A percentile compares a stretch with the other conserved stretches of the same genome.
Conservation (phyloP, 2,329 filamentous ascomycete genomes). For the Periconia sp. region DNA sequence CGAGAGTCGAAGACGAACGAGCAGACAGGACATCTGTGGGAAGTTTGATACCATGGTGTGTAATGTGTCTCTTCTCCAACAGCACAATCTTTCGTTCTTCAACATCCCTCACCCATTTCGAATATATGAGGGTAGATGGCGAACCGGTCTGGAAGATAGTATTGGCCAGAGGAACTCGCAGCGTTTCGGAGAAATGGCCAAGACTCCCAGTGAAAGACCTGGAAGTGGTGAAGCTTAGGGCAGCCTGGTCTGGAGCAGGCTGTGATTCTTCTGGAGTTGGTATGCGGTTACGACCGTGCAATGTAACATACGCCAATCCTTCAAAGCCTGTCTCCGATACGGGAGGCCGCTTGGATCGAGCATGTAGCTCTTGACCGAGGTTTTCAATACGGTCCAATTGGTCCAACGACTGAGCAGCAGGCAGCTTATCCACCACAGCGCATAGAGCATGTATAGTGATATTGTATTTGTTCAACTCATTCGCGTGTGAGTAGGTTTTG, state of each 20-base stretch:
- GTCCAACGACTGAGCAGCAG: conserved; percentile 17
- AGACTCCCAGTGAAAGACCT: conserved; percentile 1
- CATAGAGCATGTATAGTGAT: conserved; percentile 23
- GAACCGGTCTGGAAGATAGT: conserved; percentile 74
- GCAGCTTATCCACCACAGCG: conserved; percentile 43
- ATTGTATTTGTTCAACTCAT: not conserved
- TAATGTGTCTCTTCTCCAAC: conserved; percentile 13
- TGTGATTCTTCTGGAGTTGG: conserved; percentile 1
- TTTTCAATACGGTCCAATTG: not conserved
- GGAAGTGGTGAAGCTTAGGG: conserved; percentile 26
- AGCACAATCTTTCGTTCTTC: conserved; percentile 12
- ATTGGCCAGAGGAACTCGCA: conserved; percentile 70
- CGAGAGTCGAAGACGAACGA: conserved; percentile 17
- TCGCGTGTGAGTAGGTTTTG: conserved; percentile 15
- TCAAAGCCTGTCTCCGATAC: conserved; percentile 30
- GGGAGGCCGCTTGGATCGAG: conserved; percentile 10
- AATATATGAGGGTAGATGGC: conserved; percentile 28
- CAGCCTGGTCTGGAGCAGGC: conserved; percentile 16
- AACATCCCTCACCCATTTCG: conserved; percentile 24
- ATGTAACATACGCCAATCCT: conserved; percentile 35
- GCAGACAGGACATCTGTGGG: not conserved
- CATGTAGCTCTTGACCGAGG: conserved; percentile 2
- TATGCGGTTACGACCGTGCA: conserved; percentile 15
- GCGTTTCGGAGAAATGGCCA: conserved; percentile 7
- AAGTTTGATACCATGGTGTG: conserved; percentile 19